Conservation (phyloP, 768 basidiomycete species). For the Auriscalpium vulgare region DNA sequence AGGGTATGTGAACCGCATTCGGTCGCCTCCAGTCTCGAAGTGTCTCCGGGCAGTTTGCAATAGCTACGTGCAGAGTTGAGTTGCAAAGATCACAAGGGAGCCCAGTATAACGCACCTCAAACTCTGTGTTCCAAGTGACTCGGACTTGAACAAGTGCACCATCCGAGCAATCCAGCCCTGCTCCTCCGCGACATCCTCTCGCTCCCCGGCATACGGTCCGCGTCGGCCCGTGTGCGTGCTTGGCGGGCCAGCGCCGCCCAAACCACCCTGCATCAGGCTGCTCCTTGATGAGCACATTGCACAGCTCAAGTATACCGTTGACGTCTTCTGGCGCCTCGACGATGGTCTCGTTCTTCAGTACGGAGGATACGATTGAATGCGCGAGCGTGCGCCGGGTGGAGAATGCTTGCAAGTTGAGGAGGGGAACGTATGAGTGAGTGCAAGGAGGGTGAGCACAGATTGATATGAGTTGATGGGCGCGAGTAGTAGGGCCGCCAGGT, state of each 20-base stretch:
- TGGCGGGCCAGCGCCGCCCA: slow-evolving; percentile 21
- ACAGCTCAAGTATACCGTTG: slow-evolving; percentile 85
- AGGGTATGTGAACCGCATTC: slow-evolving; percentile 96
- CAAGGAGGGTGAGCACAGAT: slow-evolving; percentile 94
- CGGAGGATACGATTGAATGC: slow-evolving; percentile 88
- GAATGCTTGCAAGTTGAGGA: slow-evolving; percentile 82
- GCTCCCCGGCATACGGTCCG: slow-evolving; percentile 56
- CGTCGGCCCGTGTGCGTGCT: slow-evolving; percentile 38
- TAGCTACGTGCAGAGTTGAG: slow-evolving; percentile 40
- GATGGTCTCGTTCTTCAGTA: slow-evolving; percentile 94
- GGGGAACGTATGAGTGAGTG: slow-evolving; percentile 84
- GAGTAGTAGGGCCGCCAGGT: slow-evolving; percentile 86
- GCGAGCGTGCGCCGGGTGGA: slow-evolving; percentile 87
- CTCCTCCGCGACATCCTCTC: slow-evolving; percentile 93
- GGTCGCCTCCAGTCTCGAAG: slow-evolving; percentile 86
- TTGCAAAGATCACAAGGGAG: background rate
- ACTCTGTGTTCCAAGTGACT: slow-evolving; percentile 83
- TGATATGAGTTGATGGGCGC: slow-evolving; percentile 96
- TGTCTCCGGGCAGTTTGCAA: slow-evolving; percentile 86
- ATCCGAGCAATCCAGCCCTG: slow-evolving; percentile 98
- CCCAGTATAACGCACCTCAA: slow-evolving; percentile 55
- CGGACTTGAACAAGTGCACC: slow-evolving; percentile 90
- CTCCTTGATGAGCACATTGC: slow-evolving; percentile 87
- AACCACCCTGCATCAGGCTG: slow-evolving; percentile 48
- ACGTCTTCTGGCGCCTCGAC: slow-evolving; percentile 94